A percentile compares a stretch with the other conserved stretches of the same genome.
These are phyloP conservation scores for Ophiostoma australiae DNA, from an alignment of 2,329 filamentous ascomycete genomes.

Conservation along the genomic window DNA sequence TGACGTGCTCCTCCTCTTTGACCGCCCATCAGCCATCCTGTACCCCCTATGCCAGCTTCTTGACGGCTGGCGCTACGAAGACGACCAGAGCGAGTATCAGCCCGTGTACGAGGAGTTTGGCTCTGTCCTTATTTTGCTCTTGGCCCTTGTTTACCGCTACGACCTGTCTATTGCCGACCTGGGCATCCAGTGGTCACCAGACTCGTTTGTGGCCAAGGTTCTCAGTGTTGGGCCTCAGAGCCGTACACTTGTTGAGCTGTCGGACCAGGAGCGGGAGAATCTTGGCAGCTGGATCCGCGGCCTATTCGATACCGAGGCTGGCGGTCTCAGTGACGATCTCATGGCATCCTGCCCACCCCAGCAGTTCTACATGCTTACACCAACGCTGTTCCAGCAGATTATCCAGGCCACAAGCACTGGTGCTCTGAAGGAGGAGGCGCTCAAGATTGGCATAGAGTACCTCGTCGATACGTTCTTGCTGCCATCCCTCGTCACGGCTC, in stretches of 20 bases:
- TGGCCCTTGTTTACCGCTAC: constrained; percentile 73
- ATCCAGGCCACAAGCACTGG: constrained; percentile 64
- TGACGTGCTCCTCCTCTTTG: constrained; percentile 72
- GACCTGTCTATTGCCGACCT: constrained; percentile 60
- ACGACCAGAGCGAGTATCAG: constrained; percentile 75
- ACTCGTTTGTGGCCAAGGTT: constrained; percentile 66
- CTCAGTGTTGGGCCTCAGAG: constrained; percentile 56
- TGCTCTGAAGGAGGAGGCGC: constrained; percentile 60
- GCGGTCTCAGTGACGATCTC: constrained; percentile 70
- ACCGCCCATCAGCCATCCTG: constrained; percentile 63
- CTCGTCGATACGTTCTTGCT: constrained; percentile 74
- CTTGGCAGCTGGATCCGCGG: constrained; percentile 71
- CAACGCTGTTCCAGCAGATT: constrained; percentile 71
- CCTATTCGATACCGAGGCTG: constrained; percentile 68
- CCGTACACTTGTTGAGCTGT: constrained; percentile 55
- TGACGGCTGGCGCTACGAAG: constrained; percentile 75
- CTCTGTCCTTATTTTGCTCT: constrained; percentile 65
- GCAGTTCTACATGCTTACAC: constrained; percentile 73
- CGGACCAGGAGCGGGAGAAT: constrained; percentile 59
- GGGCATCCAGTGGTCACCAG: constrained; percentile 48
- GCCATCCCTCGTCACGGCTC: constrained; percentile 69
- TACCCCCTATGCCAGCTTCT: constrained; percentile 69
- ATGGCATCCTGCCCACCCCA: constrained; percentile 79
- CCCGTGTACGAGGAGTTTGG: constrained; percentile 84
- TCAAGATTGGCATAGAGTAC: constrained; percentile 74